Conservation (phyloP, 2,329 filamentous ascomycete species). For the Penicillium sp. region DNA sequence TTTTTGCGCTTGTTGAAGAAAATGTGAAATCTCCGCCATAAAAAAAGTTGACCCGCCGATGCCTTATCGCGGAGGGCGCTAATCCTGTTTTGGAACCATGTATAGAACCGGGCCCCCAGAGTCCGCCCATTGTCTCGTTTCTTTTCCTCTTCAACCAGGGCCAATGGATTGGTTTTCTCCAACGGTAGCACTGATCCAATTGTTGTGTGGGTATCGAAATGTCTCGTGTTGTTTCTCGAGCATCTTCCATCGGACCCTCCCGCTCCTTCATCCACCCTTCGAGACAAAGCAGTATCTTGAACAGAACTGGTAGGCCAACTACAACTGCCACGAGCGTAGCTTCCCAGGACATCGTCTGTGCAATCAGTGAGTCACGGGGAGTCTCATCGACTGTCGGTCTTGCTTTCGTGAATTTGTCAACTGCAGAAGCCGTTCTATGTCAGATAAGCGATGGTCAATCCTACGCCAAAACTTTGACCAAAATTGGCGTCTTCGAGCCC, state of each 20-base stretch:
- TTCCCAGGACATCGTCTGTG: slow-evolving; percentile 80
- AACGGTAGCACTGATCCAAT: neutral
- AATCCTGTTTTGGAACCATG: slow-evolving; percentile 26
- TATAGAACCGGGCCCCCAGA: slow-evolving; percentile 7
- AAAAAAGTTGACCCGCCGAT: slow-evolving; percentile 23
- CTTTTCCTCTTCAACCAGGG: neutral
- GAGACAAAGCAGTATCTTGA: slow-evolving; percentile 50
- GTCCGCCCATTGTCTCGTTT: neutral
- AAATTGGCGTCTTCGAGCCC: slow-evolving; percentile 79
- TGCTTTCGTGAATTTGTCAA: slow-evolving; percentile 84
- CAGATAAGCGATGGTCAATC: slow-evolving; percentile 94
- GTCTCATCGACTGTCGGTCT: slow-evolving; percentile 83
- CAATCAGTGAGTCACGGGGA: slow-evolving; percentile 84
- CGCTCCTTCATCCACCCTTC: slow-evolving; percentile 30
- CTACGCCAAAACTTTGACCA: slow-evolving; percentile 86
- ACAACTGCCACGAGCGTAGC: slow-evolving; percentile 63
- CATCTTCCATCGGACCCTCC: slow-evolving; percentile 12
- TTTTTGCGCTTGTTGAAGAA: slow-evolving; percentile 43
- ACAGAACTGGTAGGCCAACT: slow-evolving; percentile 55
- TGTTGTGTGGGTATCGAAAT: neutral
- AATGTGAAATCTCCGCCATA: slow-evolving; percentile 16
- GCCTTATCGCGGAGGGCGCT: slow-evolving; percentile 28
- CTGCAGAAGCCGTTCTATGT: slow-evolving; percentile 81
- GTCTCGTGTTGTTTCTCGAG: slow-evolving; percentile 10
- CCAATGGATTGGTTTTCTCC: neutral